Conservation (phyloP, 306 rosid genomes). For the Fragaria vesca region DNA sequence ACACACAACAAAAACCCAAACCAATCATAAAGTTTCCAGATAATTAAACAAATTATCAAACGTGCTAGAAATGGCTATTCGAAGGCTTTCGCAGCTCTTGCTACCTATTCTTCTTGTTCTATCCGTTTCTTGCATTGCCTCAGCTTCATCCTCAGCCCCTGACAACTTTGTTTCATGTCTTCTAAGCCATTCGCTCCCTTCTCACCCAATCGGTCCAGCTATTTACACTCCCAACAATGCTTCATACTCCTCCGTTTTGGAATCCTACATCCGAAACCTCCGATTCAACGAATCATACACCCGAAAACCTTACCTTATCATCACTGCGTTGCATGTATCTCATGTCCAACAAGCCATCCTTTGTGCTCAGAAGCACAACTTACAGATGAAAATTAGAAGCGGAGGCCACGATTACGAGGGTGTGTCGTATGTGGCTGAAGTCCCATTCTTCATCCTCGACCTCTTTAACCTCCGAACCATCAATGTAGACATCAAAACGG, state of each 20-base stretch:
- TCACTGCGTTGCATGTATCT: conserved; percentile 59
- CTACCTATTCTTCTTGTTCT: conserved; percentile 8
- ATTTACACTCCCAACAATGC: conserved; percentile 46
- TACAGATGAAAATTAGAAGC: conserved; percentile 66
- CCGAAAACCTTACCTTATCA: conserved; percentile 50
- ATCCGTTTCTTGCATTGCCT: conserved; percentile 13
- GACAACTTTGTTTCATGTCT: conserved; percentile 49
- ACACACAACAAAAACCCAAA: conserved; percentile 3
- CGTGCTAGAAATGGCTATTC: conserved; percentile 1
- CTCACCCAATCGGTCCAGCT: conserved; percentile 50
- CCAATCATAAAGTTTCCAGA: not conserved
- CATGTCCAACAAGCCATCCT: conserved; percentile 48
- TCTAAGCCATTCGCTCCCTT: conserved; percentile 36
- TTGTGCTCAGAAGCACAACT: conserved; percentile 47
- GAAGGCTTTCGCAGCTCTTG: not conserved
- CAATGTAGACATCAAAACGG: conserved; percentile 35
- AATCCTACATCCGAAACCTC: conserved; percentile 53
- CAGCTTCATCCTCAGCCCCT: conserved; percentile 19
- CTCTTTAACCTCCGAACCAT: conserved; percentile 56
- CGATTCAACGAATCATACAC: conserved; percentile 58
- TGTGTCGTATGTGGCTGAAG: conserved; percentile 44
- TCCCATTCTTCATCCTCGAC: conserved; percentile 66
- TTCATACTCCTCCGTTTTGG: conserved; percentile 44
- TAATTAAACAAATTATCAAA: not conserved
- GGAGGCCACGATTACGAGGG: conserved; percentile 80